Evolutionary conservation across 179 eudicot species (phyloP).

Genomic region (Nepenthes alata): DNA sequence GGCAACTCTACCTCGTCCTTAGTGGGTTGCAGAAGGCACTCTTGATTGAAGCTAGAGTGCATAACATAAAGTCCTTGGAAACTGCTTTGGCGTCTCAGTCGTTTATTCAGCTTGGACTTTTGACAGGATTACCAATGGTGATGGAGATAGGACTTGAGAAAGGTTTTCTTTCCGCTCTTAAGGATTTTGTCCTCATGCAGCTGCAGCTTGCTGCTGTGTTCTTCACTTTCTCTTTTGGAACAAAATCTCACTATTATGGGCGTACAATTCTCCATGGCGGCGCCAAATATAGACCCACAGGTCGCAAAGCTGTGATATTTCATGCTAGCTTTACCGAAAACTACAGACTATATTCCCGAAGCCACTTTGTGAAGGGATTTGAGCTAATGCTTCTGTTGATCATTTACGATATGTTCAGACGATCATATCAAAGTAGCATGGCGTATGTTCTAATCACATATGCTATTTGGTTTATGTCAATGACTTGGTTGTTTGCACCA

Average conservation of each 20-base stretch:
- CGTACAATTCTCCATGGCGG: conserved; percentile 95
- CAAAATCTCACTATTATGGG: conserved; percentile 86
- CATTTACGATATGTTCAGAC: conserved; percentile 65
- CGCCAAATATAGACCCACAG: conserved; percentile 82
- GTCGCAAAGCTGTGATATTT: conserved; percentile 81
- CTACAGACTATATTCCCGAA: conserved; percentile 80
- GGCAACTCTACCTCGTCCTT: conserved; percentile 87
- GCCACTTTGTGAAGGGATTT: conserved; percentile 90
- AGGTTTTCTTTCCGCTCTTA: conserved; percentile 67
- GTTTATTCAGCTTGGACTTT: conserved; percentile 86
- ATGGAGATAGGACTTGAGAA: conserved; percentile 82
- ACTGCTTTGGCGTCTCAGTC: conserved; percentile 94
- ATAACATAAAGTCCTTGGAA: conserved; percentile 67
- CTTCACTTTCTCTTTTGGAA: conserved; percentile 90
- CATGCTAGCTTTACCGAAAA: conserved; percentile 81
- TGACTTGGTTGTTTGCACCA: conserved; percentile 94
- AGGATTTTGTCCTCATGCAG: conserved; percentile 92
- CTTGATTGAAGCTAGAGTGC: conserved; percentile 51
- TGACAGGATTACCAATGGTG: conserved; percentile 91
- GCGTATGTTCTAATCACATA: conserved; percentile 68
- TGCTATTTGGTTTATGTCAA: conserved; percentile 86
- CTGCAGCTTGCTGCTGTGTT: conserved; percentile 89
- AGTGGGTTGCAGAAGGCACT: conserved; percentile 82
- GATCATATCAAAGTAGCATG: conserved; percentile 54
- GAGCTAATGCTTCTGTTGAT: conserved; percentile 62